These are phyloP conservation scores for Penicillium olsonii DNA, from an alignment of 2,329 filamentous ascomycete genomes.

Conservation along the genomic window DNA sequence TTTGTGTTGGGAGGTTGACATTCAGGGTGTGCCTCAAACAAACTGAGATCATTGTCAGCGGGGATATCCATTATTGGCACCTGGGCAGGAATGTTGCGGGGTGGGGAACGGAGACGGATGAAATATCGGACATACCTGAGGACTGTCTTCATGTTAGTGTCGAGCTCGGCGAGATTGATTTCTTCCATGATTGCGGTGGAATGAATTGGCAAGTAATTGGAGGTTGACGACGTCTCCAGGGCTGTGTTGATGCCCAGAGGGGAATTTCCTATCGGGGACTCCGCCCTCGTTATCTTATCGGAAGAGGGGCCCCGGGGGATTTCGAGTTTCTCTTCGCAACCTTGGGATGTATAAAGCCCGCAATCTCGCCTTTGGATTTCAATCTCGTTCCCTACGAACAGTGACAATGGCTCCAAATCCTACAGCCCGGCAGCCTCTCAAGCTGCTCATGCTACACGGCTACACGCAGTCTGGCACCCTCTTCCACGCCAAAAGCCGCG, in stretches of 20 bases:
- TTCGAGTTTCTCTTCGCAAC: background rate
- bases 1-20: conserved; percentile 33
- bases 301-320: conserved; percentile 1
- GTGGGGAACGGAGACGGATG: background rate
- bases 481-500: conserved; percentile 86
- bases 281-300: conserved; percentile 6
- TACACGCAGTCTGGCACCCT: conserved; percentile 86
- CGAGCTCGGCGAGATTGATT: conserved; percentile 19
- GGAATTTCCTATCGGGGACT: conserved; percentile 2
- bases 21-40: conserved; percentile 33
- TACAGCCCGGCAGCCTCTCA: conserved; percentile 44
- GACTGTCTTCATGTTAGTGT: conserved; percentile 28
- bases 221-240: no score
- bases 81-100: background rate
- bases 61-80: no score
- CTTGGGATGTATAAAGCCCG: conserved; percentile 1
- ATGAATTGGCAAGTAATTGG: background rate
- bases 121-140: conserved; percentile 23
- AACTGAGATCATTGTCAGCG: conserved; percentile 19
- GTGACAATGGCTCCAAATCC: conserved; percentile 20
- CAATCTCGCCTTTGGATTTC: conserved; percentile 2
- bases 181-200: conserved; percentile 13
- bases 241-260: background rate
- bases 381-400: background rate
- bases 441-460: conserved; percentile 79